phyloP scores from a whole-genome alignment of 768 basidiomycete species.

The Russula dissimulans region DNA sequence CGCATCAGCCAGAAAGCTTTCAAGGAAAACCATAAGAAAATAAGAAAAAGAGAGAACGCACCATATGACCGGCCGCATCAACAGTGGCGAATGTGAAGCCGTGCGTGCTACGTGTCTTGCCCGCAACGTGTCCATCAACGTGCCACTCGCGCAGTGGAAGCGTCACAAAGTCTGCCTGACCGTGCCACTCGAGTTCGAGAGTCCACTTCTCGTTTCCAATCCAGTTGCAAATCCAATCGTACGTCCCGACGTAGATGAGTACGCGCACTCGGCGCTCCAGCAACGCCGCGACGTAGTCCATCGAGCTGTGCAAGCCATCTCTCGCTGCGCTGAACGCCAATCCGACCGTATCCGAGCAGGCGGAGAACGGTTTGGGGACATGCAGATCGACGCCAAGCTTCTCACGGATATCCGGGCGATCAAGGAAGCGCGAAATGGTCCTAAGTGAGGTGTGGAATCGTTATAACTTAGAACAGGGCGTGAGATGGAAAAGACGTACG shows the following conservation, averaged over 20 bases:
- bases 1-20: background rate
- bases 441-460: constrained; percentile 26
- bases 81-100: constrained; percentile 57
- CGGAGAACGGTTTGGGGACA: constrained; percentile 31
- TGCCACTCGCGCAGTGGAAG: constrained; percentile 43
- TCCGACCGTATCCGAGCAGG: constrained; percentile 36
- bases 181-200: constrained; percentile 50
- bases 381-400: constrained; percentile 55
- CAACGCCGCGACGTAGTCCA: constrained; percentile 40
- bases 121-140: constrained; percentile 43
- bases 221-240: constrained; percentile 55
- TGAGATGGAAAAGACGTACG: constrained; percentile 20
- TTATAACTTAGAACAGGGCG: background rate
- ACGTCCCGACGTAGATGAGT: constrained; percentile 46
- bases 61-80: constrained; percentile 69
- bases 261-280: constrained; percentile 46
- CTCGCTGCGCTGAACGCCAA: constrained; percentile 37
- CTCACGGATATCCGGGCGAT: constrained; percentile 42
- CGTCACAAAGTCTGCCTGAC: constrained; percentile 37
- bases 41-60: constrained; percentile 19
- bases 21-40: background rate
- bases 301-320: constrained; percentile 31
- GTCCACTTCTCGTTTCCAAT: constrained; percentile 58
- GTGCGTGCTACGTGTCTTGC: constrained; percentile 42
- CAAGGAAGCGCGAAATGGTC: constrained; percentile 51